A percentile compares a stretch with the other conserved stretches of the same genome.
Evolutionary conservation across 352 stramenopile genomes (phyloP).

Genomic region (Pythium pyrilobum): DNA sequence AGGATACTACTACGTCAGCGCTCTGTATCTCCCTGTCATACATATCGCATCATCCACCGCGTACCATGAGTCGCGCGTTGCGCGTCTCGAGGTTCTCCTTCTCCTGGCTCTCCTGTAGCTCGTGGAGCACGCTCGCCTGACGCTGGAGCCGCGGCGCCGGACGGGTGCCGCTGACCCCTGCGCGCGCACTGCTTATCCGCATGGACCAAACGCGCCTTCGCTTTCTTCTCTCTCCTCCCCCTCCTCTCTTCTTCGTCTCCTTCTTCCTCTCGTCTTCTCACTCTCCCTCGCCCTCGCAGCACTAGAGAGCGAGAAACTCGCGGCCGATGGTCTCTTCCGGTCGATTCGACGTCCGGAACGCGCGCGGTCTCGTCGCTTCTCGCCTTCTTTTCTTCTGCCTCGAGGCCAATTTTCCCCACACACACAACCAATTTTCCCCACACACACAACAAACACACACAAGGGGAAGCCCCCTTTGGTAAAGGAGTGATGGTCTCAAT

Average conservation of each 20-base stretch:
- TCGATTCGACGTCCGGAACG: too few relatives aligned
- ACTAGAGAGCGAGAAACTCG: too few relatives aligned
- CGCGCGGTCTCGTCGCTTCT: not conserved
- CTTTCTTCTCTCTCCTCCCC: not conserved
- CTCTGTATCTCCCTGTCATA: not conserved
- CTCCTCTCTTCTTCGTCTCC: not conserved
- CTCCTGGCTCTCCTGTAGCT: slow-evolving; percentile 73
- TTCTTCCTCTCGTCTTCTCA: not conserved
- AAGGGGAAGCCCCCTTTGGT: slow-evolving; percentile 1
- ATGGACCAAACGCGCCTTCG: slow-evolving; percentile 1
- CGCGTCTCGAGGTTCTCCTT: slow-evolving; percentile 64
- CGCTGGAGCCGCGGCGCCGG: slow-evolving; percentile 31
- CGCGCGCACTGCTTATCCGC: slow-evolving; percentile 26
- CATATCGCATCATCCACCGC: not conserved
- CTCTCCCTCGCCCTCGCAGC: not conserved
- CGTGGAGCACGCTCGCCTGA: slow-evolving; percentile 73
- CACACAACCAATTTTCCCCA: too few relatives aligned
- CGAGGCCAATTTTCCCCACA: too few relatives aligned
- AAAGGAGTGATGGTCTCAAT: slow-evolving; percentile 19
- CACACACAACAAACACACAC: not conserved
- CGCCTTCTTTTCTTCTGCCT: not conserved
- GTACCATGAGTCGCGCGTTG: slow-evolving; percentile 73
- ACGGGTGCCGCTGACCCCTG: not conserved
- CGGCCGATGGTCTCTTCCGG: too few relatives aligned
- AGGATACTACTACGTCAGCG: not conserved